These are phyloP conservation scores for Danielia reshetovae DNA, from an alignment of 805 yeast species.

Conservation along the genomic window DNA sequence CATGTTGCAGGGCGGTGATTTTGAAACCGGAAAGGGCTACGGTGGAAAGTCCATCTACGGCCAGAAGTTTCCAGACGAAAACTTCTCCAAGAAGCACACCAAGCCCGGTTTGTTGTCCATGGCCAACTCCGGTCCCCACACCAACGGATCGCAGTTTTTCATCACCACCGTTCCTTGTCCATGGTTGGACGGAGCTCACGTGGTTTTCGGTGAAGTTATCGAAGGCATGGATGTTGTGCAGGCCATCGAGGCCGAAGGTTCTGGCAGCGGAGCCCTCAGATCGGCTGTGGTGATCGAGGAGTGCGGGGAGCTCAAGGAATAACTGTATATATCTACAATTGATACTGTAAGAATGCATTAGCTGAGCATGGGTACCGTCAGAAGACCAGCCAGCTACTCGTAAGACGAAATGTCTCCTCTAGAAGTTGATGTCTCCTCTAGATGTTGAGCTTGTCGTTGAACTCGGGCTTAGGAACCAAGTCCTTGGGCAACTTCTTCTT, in stretches of 20 bases:
- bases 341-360: not conserved
- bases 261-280: conserved; percentile 17
- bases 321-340: conserved; percentile 2
- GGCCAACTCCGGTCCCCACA: conserved; percentile 17
- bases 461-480: conserved; percentile 34
- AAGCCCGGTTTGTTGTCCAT: conserved; percentile 17
- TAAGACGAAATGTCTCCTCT: too few species aligned
- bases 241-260: conserved; percentile 23
- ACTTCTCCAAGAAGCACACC: conserved; percentile 14
- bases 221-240: conserved; percentile 24
- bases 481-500: conserved; percentile 45
- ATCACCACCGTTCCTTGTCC: conserved; percentile 21
- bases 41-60: conserved; percentile 18
- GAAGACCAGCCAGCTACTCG: too few species aligned
- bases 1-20: conserved; percentile 19
- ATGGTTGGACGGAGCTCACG: conserved; percentile 27
- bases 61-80: conserved; percentile 15
- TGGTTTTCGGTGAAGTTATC: conserved; percentile 25
- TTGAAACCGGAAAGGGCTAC: conserved; percentile 12
- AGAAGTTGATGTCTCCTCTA: too few species aligned
- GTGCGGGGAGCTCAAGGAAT: conserved; percentile 23
- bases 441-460: conserved; percentile 31
- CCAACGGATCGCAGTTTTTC: conserved; percentile 16
- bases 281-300: conserved; percentile 24
- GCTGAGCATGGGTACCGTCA: too few species aligned